Evolutionary conservation across 768 basidiomycete species (phyloP).

Genomic region (Termitomyces heimii): DNA sequence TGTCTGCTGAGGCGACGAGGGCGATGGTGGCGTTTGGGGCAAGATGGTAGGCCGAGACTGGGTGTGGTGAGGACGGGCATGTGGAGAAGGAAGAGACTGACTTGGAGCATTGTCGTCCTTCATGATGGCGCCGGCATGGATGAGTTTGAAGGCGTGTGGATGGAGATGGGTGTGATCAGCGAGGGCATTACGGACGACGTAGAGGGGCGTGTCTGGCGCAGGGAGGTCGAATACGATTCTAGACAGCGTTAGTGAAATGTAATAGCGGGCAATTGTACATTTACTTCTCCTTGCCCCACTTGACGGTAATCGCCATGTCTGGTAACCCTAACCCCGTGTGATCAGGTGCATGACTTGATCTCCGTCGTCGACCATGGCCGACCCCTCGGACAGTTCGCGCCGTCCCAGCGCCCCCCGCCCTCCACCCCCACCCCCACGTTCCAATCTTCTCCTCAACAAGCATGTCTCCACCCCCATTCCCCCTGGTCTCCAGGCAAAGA

Average conservation of each 20-base stretch:
- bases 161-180: slow-evolving; percentile 74
- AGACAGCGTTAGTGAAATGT: background rate
- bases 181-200: slow-evolving; percentile 51
- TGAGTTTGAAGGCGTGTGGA: slow-evolving; percentile 75
- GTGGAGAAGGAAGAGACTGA: slow-evolving; percentile 25
- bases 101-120: slow-evolving; percentile 69
- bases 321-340: slow-evolving; percentile 9
- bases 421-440: slow-evolving; percentile 15
- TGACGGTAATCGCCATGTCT: slow-evolving; percentile 36
- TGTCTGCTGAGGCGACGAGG: slow-evolving; percentile 49
- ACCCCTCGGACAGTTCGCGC: slow-evolving; percentile 17
- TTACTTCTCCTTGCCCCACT: slow-evolving; percentile 37
- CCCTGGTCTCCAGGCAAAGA: slow-evolving; percentile 85
- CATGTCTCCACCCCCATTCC: slow-evolving; percentile 68
- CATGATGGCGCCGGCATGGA: slow-evolving; percentile 89
- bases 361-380: slow-evolving; percentile 14
- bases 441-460: slow-evolving; percentile 38
- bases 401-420: slow-evolving; percentile 12
- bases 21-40: slow-evolving; percentile 63
- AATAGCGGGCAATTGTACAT: background rate
- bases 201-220: slow-evolving; percentile 52
- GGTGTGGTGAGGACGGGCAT: slow-evolving; percentile 8
- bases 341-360: slow-evolving; percentile 14
- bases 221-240: slow-evolving; percentile 45
- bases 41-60: slow-evolving; percentile 75